Evolutionary conservation across 2,329 filamentous ascomycete genomes (phyloP).

Genomic region (Aspergillus nomiae): DNA sequence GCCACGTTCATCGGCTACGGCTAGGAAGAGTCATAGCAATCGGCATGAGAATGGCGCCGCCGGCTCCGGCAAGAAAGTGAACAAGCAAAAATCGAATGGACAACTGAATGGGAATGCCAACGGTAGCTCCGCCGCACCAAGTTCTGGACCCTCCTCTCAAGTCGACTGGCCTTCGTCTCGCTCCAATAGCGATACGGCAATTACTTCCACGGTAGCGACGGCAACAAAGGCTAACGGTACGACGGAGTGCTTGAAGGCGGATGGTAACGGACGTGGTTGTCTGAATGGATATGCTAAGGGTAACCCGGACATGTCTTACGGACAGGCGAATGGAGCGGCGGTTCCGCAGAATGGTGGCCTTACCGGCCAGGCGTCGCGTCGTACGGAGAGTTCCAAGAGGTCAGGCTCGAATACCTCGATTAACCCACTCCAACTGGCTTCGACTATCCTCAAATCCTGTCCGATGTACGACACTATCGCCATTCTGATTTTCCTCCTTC

Average conservation of each 20-base stretch:
- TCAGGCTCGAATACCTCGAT: conserved; percentile 52
- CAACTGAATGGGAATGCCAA: conserved; percentile 55
- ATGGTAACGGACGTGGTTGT: conserved; percentile 36
- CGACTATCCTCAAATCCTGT: conserved; percentile 85
- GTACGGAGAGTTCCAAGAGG: conserved; percentile 38
- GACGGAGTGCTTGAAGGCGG: conserved; percentile 34
- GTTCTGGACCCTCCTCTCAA: conserved; percentile 39
- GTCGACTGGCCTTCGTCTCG: conserved; percentile 43
- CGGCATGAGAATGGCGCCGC: conserved; percentile 87
- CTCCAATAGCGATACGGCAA: conserved; percentile 39
- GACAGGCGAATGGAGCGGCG: conserved; percentile 34
- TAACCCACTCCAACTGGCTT: conserved; percentile 73
- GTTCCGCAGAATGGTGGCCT: conserved; percentile 33
- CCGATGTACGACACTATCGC: conserved; percentile 94
- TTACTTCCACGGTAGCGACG: conserved; percentile 28
- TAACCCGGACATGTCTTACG: conserved; percentile 37
- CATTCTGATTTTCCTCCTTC: conserved; percentile 92
- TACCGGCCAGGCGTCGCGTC: conserved; percentile 31
- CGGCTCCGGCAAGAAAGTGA: conserved; percentile 71
- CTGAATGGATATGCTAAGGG: conserved; percentile 40
- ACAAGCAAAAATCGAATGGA: conserved; percentile 59
- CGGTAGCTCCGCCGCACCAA: conserved; percentile 43
- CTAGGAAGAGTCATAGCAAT: conserved; percentile 65
- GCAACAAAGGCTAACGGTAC: conserved; percentile 31
- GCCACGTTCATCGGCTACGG: conserved; percentile 51